phyloP scores from a whole-genome alignment of 495 filamentous ascomycete genomes.

The Podospora anserina region DNA sequence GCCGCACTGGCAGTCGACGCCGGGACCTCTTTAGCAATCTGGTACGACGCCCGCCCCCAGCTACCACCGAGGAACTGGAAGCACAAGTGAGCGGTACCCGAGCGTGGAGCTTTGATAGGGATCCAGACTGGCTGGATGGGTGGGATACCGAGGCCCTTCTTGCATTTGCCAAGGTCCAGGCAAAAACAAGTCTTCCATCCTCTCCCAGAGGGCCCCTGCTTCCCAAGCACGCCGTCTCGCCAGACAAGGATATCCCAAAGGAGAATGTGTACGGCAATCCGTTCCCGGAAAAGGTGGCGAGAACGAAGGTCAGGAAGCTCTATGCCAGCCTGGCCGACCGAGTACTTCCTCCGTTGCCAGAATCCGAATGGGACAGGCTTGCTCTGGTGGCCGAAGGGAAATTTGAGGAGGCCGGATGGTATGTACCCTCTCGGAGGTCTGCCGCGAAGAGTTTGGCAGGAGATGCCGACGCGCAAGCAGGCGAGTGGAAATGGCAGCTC shows the following conservation, averaged over 20 bases:
- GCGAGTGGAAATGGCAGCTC: slow-evolving; percentile 26
- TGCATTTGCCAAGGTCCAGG: slow-evolving; percentile 31
- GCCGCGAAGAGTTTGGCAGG: slow-evolving; percentile 6
- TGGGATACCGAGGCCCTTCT: slow-evolving; percentile 40
- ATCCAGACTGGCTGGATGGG: slow-evolving; percentile 41
- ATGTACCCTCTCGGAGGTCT: slow-evolving; percentile 29
- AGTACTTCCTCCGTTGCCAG: slow-evolving; percentile 69
- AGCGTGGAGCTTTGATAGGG: not conserved
- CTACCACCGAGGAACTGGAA: slow-evolving; percentile 37
- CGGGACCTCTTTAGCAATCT: slow-evolving; percentile 58
- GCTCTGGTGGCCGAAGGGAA: slow-evolving; percentile 56
- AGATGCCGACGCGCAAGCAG: not conserved
- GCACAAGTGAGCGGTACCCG: slow-evolving; percentile 9
- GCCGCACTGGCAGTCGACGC: slow-evolving; percentile 65
- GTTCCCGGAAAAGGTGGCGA: slow-evolving; percentile 48
- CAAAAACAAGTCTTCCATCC: slow-evolving; percentile 7
- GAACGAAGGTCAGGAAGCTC: slow-evolving; percentile 59
- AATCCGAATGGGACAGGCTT: slow-evolving; percentile 61
- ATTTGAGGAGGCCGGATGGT: slow-evolving; percentile 38
- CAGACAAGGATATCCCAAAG: slow-evolving; percentile 51
- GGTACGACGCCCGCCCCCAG: slow-evolving; percentile 37
- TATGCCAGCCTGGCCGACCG: slow-evolving; percentile 54
- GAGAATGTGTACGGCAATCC: slow-evolving; percentile 63
- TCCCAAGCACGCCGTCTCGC: slow-evolving; percentile 39
- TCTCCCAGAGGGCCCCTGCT: slow-evolving; percentile 34